Evolutionary conservation across 352 stramenopile species (phyloP), one percentile per base, ranked within the genome.

Genomic region (Phytophthora sp.): DNA sequence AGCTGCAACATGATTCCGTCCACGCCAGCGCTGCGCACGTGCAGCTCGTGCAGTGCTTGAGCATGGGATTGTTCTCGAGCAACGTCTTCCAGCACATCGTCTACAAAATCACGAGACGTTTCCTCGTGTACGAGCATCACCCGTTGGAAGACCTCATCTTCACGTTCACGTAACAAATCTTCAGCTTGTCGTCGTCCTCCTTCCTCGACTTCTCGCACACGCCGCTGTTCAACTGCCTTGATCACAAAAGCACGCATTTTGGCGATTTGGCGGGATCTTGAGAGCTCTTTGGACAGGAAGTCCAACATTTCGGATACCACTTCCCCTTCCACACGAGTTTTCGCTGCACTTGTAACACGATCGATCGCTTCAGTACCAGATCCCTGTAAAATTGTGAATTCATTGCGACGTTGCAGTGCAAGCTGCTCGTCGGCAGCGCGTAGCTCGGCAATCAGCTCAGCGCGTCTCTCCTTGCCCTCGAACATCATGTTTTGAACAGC

Each of bases 401-500:
- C 67, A n/a, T 69, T 30, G 16, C 46, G 55, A 26, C 52, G 57
- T 29, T 70, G 61, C 18, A 54, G 8, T 36, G 55, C 20, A 36
- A 63, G 31, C 56, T 74, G 54, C 18, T 86, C 82, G 63, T 94
- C 88, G 18, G 80, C 89, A 7, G 78, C 79, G n/a, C 89, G 84
- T 7, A 98, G 84, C 65, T 98, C 93, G 2, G 74, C 69, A 47
- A 98, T 96, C 24, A 98, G 79, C 74, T 97, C 92, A 2, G 86
- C 60, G 7, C 92, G 80, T 6, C 90, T 86, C 52, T 93, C 78
- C 41, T 96, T 97, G 69, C 88, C 93, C 42, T 98, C 90, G 57
- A 95, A 97, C 91, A 98, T 98, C 73, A 94, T 95, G 62, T 97
- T 98, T 75, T 98, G 93, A 20, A 98, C 89, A 23, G 92, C 90